Percentiles rank a stretch among this genome's conserved stretches.
Evolutionary conservation across 192 early-diverging fungal species (phyloP).

Genomic region (Backusella luteola): DNA sequence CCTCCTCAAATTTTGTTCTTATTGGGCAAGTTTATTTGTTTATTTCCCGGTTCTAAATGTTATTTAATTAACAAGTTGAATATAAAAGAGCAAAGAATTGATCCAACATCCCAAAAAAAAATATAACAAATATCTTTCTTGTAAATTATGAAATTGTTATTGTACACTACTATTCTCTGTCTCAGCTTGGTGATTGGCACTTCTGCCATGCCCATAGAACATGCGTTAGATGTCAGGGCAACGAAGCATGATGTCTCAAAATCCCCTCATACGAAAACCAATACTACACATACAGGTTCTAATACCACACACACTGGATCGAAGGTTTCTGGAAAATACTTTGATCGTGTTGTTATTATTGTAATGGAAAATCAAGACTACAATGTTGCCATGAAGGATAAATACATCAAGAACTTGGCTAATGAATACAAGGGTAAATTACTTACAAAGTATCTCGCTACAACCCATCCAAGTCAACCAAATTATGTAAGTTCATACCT

Average conservation of each 20-base stretch:
- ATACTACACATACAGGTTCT: not conserved
- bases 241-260: not conserved
- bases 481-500: conserved; percentile 24
- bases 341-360: conserved; percentile 31
- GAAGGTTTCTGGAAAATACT: conserved; percentile 22
- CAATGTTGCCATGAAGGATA: conserved; percentile 11
- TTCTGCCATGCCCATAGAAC: not conserved
- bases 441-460: conserved; percentile 31
- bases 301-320: not conserved
- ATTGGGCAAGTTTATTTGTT: conserved; percentile 4
- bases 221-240: not conserved
- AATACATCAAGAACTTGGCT: conserved; percentile 16
- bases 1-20: not conserved
- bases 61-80: not conserved
- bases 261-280: not conserved
- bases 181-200: not conserved
- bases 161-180: not conserved
- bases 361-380: conserved; percentile 35
- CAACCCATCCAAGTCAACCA: conserved; percentile 35
- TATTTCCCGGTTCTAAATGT: not conserved
- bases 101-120: not conserved
- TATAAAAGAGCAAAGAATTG: not conserved
- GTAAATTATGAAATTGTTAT: not conserved
- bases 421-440: conserved; percentile 17
- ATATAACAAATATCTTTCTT: not conserved